Conservation (phyloP, 139 green algal species). For the Ostreobium quekettii region DNA sequence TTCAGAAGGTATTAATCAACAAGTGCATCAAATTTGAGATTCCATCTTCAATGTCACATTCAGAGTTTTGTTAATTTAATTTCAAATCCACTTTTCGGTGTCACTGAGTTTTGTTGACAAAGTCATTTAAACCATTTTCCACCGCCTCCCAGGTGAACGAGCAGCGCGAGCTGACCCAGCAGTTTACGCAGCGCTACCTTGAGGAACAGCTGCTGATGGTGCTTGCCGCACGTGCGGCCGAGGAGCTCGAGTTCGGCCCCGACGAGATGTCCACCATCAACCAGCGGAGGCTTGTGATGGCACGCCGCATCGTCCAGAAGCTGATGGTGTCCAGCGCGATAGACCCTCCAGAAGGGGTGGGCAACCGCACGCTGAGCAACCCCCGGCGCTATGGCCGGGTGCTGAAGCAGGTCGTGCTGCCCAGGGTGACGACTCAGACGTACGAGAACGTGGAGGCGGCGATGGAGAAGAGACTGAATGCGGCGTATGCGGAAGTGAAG, state of each 20-base stretch:
- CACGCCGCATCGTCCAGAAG: constrained; percentile 50
- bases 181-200: constrained; percentile 56
- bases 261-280: constrained; percentile 61
- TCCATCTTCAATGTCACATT: too few species aligned
- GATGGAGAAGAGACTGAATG: constrained; percentile 15
- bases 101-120: too few species aligned
- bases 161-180: constrained; percentile 39
- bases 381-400: neutral
- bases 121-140: neutral
- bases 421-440: constrained; percentile 5
- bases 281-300: constrained; percentile 39
- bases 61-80: too few species aligned
- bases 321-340: constrained; percentile 44
- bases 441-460: constrained; percentile 16
- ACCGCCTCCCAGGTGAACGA: constrained; percentile 45
- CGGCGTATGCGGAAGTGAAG: constrained; percentile 16
- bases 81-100: too few species aligned
- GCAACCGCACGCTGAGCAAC: neutral
- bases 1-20: too few species aligned
- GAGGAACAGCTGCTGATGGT: constrained; percentile 50
- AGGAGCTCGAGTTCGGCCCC: constrained; percentile 48
- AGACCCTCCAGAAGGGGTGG: constrained; percentile 11
- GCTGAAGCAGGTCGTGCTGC: constrained; percentile 3
- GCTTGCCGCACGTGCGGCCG: constrained; percentile 36
- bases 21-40: too few species aligned